Base-by-base conservation (phyloP, 129 eudicot species). In the Pulicaria dysenterica region DNA sequence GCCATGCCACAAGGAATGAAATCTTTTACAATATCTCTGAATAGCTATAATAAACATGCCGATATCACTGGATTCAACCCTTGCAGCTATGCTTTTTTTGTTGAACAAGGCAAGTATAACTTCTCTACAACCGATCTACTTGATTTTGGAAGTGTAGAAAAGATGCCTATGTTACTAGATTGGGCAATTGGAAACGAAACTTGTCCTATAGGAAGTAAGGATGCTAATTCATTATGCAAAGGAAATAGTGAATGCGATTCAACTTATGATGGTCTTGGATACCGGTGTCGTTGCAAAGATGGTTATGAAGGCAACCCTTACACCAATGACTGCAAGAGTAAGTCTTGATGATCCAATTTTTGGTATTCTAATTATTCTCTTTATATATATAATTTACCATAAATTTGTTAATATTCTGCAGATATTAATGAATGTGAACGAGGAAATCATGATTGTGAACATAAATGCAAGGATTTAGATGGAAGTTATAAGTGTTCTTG, bases 11-110 rank as follows among this genome's bases (percentile, higher is more conserved):
- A 66, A 43, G 68, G 72, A 24, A 31, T 67, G 31, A 72, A 10
- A 12, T 4, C 24, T 3, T 58, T 15, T 31, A 0, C 0, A 0
- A n/a, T 60, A 7, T 0, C 0, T 0, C 0, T 68, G 12, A 16
- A 2, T 3, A 67, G 83, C 73, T 38, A 2, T 4, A 3, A 7
- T 6, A 67, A 82, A 15, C 83, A 82, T 63, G 7, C 12, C 0
- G 3, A 36, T 1, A 37, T 77, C 7, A 1, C 8, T 3, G 76
- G 60, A 1, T 67, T 77, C 46, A 77, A 77, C 50, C 79, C 86
- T 5, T 82, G 86, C 54, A 67, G 82, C 69, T 40, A 73, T 48
- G 85, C 58, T 4, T 82, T 82, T 67, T 37, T 82, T 0, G 76
- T n/a, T 5, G 10, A 67, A 1, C 4, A 11, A 3, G 79, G 8